These are phyloP conservation scores for Athelia psychrophila DNA, from an alignment of 1,284 basidiomycete genomes.

Conservation along the genomic window DNA sequence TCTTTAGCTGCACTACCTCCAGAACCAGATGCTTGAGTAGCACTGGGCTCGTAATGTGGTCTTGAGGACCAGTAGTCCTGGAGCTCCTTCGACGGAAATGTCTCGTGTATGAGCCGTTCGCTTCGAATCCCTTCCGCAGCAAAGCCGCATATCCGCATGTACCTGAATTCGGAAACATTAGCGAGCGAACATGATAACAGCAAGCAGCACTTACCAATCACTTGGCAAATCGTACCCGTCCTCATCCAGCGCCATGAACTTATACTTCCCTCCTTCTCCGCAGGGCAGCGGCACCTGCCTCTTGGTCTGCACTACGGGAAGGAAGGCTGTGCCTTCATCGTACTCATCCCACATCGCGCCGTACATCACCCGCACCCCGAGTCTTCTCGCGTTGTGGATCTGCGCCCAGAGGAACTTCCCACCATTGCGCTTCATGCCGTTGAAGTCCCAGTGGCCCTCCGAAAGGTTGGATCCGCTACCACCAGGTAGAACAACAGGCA, in stretches of 20 bases:
- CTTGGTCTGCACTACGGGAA: conserved; percentile 62
- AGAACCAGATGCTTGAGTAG: conserved; percentile 24
- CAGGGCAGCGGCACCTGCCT: conserved; percentile 50
- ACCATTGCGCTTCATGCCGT: conserved; percentile 62
- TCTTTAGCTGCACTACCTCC: conserved; percentile 13
- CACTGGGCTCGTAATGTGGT: conserved; percentile 50
- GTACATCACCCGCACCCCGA: conserved; percentile 65
- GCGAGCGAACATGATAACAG: conserved; percentile 3
- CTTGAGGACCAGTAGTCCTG: conserved; percentile 70
- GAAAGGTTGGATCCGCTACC: conserved; percentile 70
- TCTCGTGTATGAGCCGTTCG: conserved; percentile 57
- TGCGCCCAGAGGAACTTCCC: conserved; percentile 76
- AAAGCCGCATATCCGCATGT: conserved; percentile 75
- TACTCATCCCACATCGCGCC: conserved; percentile 89
- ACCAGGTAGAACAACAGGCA: conserved; percentile 73
- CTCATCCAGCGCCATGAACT: conserved; percentile 66
- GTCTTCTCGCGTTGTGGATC: conserved; percentile 58
- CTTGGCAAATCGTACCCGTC: conserved; percentile 70
- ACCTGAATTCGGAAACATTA: conserved; percentile 37
- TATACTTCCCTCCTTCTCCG: conserved; percentile 34
- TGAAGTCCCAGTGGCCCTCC: conserved; percentile 63
- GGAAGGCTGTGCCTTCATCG: conserved; percentile 75
- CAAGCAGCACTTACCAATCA: conserved; percentile 53
- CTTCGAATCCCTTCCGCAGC: conserved; percentile 64
- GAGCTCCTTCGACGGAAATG: conserved; percentile 68